Evolutionary conservation across 352 stramenopile genomes (phyloP).

Genomic region (Pythium catenulatum): DNA sequence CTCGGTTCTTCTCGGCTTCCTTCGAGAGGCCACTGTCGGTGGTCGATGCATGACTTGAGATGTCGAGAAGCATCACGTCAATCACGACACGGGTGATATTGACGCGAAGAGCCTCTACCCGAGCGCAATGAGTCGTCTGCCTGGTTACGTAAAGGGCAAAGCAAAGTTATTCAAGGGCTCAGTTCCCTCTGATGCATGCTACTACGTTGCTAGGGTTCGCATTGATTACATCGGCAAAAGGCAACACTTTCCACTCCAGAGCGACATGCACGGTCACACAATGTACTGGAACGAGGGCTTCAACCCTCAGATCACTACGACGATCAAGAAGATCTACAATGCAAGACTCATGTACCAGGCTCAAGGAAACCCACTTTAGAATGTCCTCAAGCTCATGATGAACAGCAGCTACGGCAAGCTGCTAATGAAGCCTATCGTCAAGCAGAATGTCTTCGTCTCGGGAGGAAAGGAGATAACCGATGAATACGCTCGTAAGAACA

Average conservation of each 20-base stretch:
- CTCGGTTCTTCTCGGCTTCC: conserved; percentile 24
- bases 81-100: conserved; percentile 22
- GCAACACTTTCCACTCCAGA: conserved; percentile 13
- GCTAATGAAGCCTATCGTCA: conserved; percentile 40
- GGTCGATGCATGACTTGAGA: conserved; percentile 39
- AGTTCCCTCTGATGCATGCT: conserved; percentile 25
- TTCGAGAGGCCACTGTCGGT: conserved; percentile 36
- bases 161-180: conserved; percentile 14
- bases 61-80: conserved; percentile 34
- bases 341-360: conserved; percentile 19
- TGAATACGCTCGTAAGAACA: conserved; percentile 23
- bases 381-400: conserved; percentile 33
- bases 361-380: conserved; percentile 27
- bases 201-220: conserved; percentile 18
- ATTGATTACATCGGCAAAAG: conserved; percentile 18
- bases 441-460: conserved; percentile 27
- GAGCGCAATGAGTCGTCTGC: not conserved
- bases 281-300: conserved; percentile 42
- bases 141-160: conserved; percentile 16
- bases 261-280: conserved; percentile 10
- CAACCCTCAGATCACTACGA: conserved; percentile 33
- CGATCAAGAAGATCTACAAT: conserved; percentile 16
- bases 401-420: conserved; percentile 40
- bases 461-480: conserved; percentile 21
- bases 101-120: conserved; percentile 30